Percentiles rank a stretch among this genome's conserved stretches.
Evolutionary conservation across 306 rosid genomes (phyloP).

Genomic region (Begonia loranthoides): DNA sequence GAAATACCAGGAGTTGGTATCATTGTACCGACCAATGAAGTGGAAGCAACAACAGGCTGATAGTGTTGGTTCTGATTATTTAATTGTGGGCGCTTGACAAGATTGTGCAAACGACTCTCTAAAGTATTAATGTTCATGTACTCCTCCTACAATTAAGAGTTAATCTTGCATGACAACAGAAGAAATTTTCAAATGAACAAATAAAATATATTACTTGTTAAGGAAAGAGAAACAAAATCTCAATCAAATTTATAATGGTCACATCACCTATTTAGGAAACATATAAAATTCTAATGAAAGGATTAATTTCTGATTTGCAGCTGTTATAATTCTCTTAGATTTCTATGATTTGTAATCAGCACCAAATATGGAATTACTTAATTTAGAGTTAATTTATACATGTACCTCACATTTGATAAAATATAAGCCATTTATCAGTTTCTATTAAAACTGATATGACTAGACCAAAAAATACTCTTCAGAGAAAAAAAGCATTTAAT

Average conservation of each 20-base stretch:
- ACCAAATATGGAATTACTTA: too few relatives aligned
- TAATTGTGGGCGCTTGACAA: conserved; percentile 22
- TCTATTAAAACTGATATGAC: not conserved
- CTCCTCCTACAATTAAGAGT: conserved; percentile 43
- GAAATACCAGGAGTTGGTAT: conserved; percentile 95
- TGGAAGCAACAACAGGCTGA: conserved; percentile 45
- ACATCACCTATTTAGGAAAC: too few relatives aligned
- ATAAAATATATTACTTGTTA: not conserved
- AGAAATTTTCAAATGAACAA: conserved; percentile 13
- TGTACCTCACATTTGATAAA: too few relatives aligned
- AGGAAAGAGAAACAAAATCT: not conserved
- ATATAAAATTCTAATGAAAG: too few relatives aligned
- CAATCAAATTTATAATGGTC: too few relatives aligned
- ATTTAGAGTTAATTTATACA: too few relatives aligned
- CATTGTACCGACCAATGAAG: conserved; percentile 64
- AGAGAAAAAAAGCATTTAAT: too few relatives aligned
- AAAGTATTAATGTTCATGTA: conserved; percentile 68
- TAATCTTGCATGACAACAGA: conserved; percentile 1
- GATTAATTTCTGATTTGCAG: too few relatives aligned
- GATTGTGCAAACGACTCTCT: conserved; percentile 51
- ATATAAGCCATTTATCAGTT: too few relatives aligned
- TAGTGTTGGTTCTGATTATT: conserved; percentile 52
- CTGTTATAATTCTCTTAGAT: too few relatives aligned
- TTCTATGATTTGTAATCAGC: too few relatives aligned
- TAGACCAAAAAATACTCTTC: not conserved